Evolutionary conservation across 108 stramenopile genomes (phyloP).

Genomic region (Asterionellopsis glacialis): DNA sequence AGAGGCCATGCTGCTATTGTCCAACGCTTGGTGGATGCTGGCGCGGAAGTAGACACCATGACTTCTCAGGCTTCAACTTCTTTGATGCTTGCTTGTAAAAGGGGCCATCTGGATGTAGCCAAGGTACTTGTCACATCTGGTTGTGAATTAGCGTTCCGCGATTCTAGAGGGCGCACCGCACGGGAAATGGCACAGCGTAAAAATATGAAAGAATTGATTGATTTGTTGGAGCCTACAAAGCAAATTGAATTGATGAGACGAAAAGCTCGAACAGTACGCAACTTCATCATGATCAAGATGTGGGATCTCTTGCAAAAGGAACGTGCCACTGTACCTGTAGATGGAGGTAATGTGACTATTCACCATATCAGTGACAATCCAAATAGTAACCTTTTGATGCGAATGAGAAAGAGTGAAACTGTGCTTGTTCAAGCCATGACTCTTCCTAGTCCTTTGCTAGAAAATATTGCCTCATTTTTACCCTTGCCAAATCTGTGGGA

Average conservation of each 20-base stretch:
- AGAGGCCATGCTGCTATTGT: slow-evolving; percentile 77
- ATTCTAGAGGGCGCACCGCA: slow-evolving; percentile 64
- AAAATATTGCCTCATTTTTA: slow-evolving; percentile 22
- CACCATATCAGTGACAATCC: slow-evolving; percentile 23
- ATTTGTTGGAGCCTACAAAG: slow-evolving; percentile 27
- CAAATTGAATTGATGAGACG: slow-evolving; percentile 49
- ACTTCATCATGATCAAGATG: slow-evolving; percentile 31
- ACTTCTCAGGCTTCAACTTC: slow-evolving; percentile 79
- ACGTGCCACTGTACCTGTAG: slow-evolving; percentile 26
- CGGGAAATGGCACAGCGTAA: slow-evolving; percentile 50
- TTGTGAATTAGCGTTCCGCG: slow-evolving; percentile 66
- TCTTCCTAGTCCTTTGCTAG: slow-evolving; percentile 19
- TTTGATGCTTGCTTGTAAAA: slow-evolving; percentile 83
- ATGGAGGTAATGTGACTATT: slow-evolving; percentile 14
- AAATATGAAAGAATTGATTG: slow-evolving; percentile 16
- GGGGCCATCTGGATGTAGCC: slow-evolving; percentile 65
- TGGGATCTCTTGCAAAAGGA: slow-evolving; percentile 51
- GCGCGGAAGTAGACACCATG: slow-evolving; percentile 54
- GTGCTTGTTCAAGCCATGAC: slow-evolving; percentile 28
- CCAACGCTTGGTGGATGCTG: slow-evolving; percentile 47
- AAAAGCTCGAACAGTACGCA: slow-evolving; percentile 28
- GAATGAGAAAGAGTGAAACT: slow-evolving; percentile 14
- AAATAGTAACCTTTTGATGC: slow-evolving; percentile 1
- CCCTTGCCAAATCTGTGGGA: slow-evolving; percentile 49
- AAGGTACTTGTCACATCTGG: slow-evolving; percentile 72